phyloP scores from a whole-genome alignment of 768 basidiomycete genomes.

The Crassisporium funariophilum region DNA sequence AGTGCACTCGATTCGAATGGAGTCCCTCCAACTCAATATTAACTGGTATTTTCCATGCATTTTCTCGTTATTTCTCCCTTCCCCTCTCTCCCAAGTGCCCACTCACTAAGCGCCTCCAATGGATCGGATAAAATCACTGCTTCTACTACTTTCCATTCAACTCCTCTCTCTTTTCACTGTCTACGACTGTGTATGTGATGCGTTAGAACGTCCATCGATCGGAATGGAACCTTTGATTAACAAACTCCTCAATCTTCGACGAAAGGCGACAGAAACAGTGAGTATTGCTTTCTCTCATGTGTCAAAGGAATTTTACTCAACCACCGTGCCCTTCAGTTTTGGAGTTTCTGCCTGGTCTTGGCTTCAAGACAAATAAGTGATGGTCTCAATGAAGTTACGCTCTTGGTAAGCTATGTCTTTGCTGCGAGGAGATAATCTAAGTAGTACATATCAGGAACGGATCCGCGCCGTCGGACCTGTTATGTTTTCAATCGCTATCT shows the following conservation, averaged over 20 bases:
- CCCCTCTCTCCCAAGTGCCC: not conserved
- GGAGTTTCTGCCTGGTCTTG: no score
- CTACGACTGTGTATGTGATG: slow-evolving; percentile 4
- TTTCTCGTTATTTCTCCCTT: slow-evolving; percentile 2
- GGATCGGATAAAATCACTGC: not conserved
- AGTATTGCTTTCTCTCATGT: not conserved
- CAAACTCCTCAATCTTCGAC: not conserved
- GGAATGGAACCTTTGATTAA: slow-evolving; percentile 1
- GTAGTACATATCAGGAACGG: no score
- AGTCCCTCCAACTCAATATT: not conserved
- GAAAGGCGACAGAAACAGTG: slow-evolving; percentile 5
- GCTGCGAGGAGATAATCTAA: no score
- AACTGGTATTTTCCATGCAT: not conserved
- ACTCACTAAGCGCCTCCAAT: not conserved
- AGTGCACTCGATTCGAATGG: no score
- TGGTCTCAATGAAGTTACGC: no score
- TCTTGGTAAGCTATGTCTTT: no score
- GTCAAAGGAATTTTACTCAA: no score
- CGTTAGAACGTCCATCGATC: not conserved
- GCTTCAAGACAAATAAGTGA: no score
- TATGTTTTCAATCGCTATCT: slow-evolving; percentile 2
- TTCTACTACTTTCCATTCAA: not conserved
- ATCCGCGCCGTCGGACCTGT: slow-evolving; percentile 6
- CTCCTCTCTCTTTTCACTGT: slow-evolving; percentile 1
- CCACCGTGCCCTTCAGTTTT: no score